phyloP scores from a whole-genome alignment of 2,329 filamentous ascomycete genomes.

The Cordyceps tenuipes region DNA sequence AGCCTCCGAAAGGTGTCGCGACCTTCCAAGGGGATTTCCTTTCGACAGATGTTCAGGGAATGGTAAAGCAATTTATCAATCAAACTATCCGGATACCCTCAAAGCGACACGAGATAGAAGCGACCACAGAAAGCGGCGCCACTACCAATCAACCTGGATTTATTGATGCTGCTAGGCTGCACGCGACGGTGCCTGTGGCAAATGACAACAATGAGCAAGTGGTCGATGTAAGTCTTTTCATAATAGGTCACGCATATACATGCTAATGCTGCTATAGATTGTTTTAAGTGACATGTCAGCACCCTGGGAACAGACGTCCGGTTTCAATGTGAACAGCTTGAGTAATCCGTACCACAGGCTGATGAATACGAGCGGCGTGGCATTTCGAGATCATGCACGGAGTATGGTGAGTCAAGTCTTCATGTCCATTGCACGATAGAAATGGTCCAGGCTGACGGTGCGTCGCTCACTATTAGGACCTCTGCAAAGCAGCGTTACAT shows the following conservation, averaged over 20 bases:
- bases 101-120: conserved; percentile 6
- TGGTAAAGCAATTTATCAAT: conserved; percentile 68
- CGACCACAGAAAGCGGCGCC: conserved; percentile 14
- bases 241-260: neutral
- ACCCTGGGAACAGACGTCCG: conserved; percentile 78
- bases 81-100: conserved; percentile 28
- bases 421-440: neutral
- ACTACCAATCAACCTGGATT: conserved; percentile 44
- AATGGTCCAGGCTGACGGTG: neutral
- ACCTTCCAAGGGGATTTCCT: conserved; percentile 94
- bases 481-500: conserved; percentile 74
- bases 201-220: conserved; percentile 22
- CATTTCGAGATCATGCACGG: conserved; percentile 78
- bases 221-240: conserved; percentile 55
- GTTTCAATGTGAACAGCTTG: conserved; percentile 78
- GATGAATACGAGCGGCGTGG: conserved; percentile 95
- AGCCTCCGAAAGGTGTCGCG: conserved; percentile 84
- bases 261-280: conserved; percentile 40
- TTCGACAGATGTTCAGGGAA: conserved; percentile 60
- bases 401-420: conserved; percentile 67
- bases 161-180: conserved; percentile 55
- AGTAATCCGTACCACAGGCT: conserved; percentile 96
- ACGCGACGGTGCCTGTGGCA: conserved; percentile 24
- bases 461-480: conserved; percentile 51
- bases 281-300: conserved; percentile 98